Percentiles rank a stretch among this genome's conserved stretches.
Evolutionary conservation across 768 basidiomycete genomes (phyloP).

Genomic region (Suillus sp.): DNA sequence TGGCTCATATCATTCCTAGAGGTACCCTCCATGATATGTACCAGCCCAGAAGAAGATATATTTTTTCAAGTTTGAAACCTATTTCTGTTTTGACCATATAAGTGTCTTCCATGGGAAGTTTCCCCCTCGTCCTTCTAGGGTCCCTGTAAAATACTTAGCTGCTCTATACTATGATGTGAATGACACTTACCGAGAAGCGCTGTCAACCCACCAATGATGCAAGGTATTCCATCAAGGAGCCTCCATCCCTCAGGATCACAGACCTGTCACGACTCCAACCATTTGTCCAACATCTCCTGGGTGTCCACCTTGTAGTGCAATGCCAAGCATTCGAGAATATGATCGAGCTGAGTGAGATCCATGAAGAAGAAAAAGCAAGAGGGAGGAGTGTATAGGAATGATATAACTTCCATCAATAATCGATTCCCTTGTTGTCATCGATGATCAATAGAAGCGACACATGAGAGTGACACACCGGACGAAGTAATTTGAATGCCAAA

Average conservation of each 20-base stretch:
- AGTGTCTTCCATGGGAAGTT: conserved; percentile 8
- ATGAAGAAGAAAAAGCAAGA: background rate
- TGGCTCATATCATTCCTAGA: no score
- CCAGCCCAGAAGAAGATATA: no score
- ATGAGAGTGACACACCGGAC: no score
- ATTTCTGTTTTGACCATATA: no score
- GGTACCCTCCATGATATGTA: no score
- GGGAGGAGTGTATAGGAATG: background rate
- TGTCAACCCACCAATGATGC: background rate
- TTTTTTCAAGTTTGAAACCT: no score
- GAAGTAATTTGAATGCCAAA: background rate
- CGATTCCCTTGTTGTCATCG: background rate
- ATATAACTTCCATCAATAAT: background rate
- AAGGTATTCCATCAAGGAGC: background rate
- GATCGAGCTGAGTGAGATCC: background rate
- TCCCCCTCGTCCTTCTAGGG: background rate
- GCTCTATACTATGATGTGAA: background rate
- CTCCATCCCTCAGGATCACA: background rate
- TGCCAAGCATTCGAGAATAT: background rate
- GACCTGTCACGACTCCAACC: background rate
- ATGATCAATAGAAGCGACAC: background rate
- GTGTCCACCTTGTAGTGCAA: background rate
- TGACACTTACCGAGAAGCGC: background rate
- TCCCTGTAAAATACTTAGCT: background rate
- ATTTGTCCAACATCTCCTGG: background rate